Percentiles rank a stretch among this genome's conserved stretches.
Conservation (phyloP, 345 rosid species). For the Viola odorata region DNA sequence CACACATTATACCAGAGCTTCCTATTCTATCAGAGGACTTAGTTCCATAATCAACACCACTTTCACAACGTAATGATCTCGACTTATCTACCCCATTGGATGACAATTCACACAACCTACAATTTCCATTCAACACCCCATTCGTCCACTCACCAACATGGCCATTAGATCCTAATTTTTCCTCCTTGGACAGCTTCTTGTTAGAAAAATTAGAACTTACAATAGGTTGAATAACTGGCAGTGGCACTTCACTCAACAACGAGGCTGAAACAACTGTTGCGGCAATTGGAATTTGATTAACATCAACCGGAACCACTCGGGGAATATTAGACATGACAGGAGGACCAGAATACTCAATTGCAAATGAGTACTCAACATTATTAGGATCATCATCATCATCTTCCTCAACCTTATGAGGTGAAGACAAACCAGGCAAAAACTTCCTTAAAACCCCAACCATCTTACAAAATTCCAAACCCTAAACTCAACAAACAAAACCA, state of each 20-base stretch:
- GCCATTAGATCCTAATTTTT: conserved; percentile 12
- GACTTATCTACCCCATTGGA: conserved; percentile 24
- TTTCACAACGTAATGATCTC: conserved; percentile 4
- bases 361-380: conserved; percentile 60
- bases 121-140: conserved; percentile 9
- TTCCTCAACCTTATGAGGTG: conserved; percentile 29
- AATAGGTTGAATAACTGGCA: conserved; percentile 62
- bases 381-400: conserved; percentile 24
- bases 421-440: conserved; percentile 35
- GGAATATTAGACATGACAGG: conserved; percentile 46
- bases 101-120: conserved; percentile 15
- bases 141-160: conserved; percentile 1
- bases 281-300: conserved; percentile 62
- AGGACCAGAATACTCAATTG: conserved; percentile 71
- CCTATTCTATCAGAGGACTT: conserved; percentile 1
- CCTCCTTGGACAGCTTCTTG: conserved; percentile 19
- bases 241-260: conserved; percentile 18
- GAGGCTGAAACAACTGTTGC: conserved; percentile 32
- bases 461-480: not conserved
- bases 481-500: not conserved
- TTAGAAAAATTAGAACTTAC: conserved; percentile 23
- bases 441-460: conserved; percentile 56
- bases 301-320: conserved; percentile 49
- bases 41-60: not conserved
- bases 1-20: conserved; percentile 8